Conservation (phyloP, 352 stramenopile species). For the Globisporangium paddicum region DNA sequence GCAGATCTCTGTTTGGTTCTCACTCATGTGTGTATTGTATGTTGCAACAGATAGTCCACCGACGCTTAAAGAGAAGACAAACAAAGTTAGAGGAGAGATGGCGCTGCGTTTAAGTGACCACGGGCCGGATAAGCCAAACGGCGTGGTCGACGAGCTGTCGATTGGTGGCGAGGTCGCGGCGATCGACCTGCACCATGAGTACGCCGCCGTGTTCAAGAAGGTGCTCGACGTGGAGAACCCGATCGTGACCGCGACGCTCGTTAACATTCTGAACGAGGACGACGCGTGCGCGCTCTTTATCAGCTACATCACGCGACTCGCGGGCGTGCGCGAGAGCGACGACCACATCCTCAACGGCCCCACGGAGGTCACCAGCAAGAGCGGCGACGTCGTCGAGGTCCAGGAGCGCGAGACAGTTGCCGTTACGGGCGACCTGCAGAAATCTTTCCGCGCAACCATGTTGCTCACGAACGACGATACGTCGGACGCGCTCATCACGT, state of each 20-base stretch:
- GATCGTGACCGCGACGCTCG: constrained; percentile 44
- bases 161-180: not conserved
- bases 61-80: not conserved
- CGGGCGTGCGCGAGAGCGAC: constrained; percentile 18
- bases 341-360: constrained; percentile 41
- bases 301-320: constrained; percentile 58
- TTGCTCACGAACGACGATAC: constrained; percentile 85
- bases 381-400: constrained; percentile 2
- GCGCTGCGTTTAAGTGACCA: constrained; percentile 10
- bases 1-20: not conserved
- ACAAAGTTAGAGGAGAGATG: not conserved
- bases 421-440: constrained; percentile 60
- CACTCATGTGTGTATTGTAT: not conserved
- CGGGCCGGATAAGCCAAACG: not conserved
- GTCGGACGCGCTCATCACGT: constrained; percentile 72
- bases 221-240: constrained; percentile 51
- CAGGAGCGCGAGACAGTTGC: constrained; percentile 26
- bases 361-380: constrained; percentile 7
- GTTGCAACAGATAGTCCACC: not conserved
- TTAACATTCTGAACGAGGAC: constrained; percentile 52
- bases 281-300: constrained; percentile 61
- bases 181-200: constrained; percentile 13
- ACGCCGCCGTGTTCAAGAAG: constrained; percentile 34
- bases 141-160: not conserved
- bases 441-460: constrained; percentile 86